These are phyloP conservation scores for Serendipita vermifera DNA, from an alignment of 768 basidiomycete species.

Conservation along the genomic window DNA sequence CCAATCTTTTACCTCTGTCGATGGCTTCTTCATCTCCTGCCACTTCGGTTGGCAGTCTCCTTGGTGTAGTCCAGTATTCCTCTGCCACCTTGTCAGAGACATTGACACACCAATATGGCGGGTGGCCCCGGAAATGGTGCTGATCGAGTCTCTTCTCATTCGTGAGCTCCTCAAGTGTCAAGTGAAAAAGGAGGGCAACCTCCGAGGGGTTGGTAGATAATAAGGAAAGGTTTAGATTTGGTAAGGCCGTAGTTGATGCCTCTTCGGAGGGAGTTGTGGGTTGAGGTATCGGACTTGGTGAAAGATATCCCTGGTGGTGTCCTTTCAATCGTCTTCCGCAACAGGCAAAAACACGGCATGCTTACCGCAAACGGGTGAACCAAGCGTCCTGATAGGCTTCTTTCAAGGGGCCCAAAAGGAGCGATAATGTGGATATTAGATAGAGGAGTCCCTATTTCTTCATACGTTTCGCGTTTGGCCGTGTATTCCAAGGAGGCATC, in stretches of 20 bases:
- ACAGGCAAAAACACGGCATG: no score
- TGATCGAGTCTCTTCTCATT: background rate
- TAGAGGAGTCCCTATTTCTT: background rate
- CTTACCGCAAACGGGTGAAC: slow-evolving; percentile 2
- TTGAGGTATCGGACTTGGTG: no score
- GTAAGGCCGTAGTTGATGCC: no score
- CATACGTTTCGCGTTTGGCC: background rate
- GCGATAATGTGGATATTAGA: background rate
- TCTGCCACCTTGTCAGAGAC: slow-evolving; percentile 7
- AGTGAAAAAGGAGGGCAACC: slow-evolving; percentile 5
- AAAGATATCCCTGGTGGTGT: no score
- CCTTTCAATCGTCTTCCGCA: no score
- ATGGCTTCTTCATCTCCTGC: background rate
- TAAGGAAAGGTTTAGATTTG: background rate
- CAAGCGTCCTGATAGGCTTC: background rate
- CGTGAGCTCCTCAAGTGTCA: background rate
- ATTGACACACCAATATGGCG: slow-evolving; percentile 9
- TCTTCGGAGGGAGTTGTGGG: no score
- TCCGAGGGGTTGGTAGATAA: background rate
- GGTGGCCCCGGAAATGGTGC: background rate
- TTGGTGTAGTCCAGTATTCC: slow-evolving; percentile 1
- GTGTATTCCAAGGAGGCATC: background rate
- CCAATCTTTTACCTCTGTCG: background rate
- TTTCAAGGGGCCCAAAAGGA: background rate
- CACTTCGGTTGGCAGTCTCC: background rate